Percentiles rank a stretch among this genome's conserved stretches.
Conservation (phyloP, 2,329 filamentous ascomycete species). For the Aspergillus ibericus region DNA sequence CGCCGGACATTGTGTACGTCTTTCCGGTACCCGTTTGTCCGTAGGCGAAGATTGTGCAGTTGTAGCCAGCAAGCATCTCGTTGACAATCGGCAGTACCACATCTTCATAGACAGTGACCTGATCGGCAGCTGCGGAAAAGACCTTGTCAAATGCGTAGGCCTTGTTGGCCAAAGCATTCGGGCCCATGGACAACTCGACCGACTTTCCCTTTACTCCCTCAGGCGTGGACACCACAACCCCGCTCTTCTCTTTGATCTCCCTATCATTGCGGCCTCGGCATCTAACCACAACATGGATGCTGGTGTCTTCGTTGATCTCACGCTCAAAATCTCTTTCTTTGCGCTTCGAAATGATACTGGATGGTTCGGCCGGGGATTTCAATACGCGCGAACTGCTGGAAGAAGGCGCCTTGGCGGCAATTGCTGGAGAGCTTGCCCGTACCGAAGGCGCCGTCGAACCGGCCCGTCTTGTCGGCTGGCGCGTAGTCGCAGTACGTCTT, state of each 20-base stretch:
- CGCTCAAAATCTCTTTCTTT: conserved; percentile 83
- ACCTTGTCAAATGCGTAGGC: conserved; percentile 96
- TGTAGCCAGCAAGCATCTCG: conserved; percentile 94
- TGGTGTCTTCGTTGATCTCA: conserved; percentile 76
- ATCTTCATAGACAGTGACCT: conserved; percentile 91
- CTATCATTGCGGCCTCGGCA: conserved; percentile 91
- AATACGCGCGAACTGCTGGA: conserved; percentile 37
- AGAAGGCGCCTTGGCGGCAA: conserved; percentile 62
- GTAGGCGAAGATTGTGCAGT: conserved; percentile 98
- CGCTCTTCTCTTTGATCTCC: conserved; percentile 91
- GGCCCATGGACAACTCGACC: conserved; percentile 87
- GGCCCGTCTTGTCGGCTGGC: conserved; percentile 53
- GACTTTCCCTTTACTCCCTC: conserved; percentile 83
- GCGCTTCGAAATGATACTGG: conserved; percentile 68
- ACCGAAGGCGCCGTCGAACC: conserved; percentile 51
- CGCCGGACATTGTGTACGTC: conserved; percentile 98
- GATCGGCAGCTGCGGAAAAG: conserved; percentile 91
- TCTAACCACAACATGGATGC: conserved; percentile 95
- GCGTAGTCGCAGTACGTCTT: conserved; percentile 48
- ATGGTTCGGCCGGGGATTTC: conserved; percentile 46
- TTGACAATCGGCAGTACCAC: conserved; percentile 90
- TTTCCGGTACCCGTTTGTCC: conserved; percentile 98
- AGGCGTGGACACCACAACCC: conserved; percentile 76
- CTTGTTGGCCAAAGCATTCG: conserved; percentile 90
- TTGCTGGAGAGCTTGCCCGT: conserved; percentile 67